A percentile compares a stretch with the other conserved stretches of the same genome.
These are phyloP conservation scores for Penicillium maclennaniae DNA, from an alignment of 495 filamentous ascomycete species.

Conservation along the genomic window DNA sequence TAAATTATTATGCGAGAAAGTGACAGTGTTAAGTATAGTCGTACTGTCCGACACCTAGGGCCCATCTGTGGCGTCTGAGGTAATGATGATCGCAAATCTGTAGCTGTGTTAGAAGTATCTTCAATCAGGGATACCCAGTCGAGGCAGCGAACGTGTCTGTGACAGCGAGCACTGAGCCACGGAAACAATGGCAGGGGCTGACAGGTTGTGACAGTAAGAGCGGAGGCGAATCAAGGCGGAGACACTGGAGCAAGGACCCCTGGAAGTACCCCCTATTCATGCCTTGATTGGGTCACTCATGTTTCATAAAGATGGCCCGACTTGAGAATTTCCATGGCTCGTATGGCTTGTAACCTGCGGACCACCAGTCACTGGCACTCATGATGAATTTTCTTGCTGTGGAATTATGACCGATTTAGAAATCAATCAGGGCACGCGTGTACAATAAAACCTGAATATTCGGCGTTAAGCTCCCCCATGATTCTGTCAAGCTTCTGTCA, in stretches of 20 bases:
- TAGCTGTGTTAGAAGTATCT: not conserved
- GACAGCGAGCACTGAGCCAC: conserved; percentile 3
- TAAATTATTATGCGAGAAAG: not conserved
- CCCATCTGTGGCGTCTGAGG: conserved; percentile 14
- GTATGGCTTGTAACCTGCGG: conserved; percentile 16
- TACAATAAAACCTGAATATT: not conserved
- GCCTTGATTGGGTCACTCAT: conserved; percentile 10
- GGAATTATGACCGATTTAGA: not conserved
- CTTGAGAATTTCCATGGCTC: conserved; percentile 20
- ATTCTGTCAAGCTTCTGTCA: too few species aligned
- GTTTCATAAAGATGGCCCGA: conserved; percentile 14
- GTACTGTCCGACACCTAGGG: conserved; percentile 9
- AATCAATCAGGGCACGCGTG: not conserved
- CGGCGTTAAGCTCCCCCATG: not conserved
- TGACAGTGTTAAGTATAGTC: not conserved
- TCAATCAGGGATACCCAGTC: conserved; percentile 6
- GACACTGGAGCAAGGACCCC: conserved; percentile 1
- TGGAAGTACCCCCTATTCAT: not conserved
- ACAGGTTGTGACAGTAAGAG: conserved; percentile 5
- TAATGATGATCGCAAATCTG: conserved; percentile 20
- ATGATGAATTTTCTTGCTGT: not conserved
- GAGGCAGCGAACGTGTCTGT: conserved; percentile 6
- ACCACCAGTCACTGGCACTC: conserved; percentile 7
- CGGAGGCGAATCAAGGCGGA: conserved; percentile 16
- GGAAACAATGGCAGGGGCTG: conserved; percentile 7